Conservation (phyloP, 257 asterid genomes). For the Jasminum sambac region DNA sequence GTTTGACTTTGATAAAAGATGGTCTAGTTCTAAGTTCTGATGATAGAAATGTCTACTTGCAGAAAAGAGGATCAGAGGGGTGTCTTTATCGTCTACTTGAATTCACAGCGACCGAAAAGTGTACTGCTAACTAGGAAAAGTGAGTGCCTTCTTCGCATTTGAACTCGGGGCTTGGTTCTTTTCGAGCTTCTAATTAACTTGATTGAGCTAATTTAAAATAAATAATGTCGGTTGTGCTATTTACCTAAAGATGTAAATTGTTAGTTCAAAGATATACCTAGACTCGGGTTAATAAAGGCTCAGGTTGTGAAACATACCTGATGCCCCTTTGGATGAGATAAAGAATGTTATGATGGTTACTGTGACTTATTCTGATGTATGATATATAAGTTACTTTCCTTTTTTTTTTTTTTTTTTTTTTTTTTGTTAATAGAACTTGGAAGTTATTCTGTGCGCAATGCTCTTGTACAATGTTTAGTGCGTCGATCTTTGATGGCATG, state of each 20-base stretch:
- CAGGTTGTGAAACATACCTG: constrained; percentile 39
- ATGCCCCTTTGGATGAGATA: constrained; percentile 41
- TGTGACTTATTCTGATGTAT: constrained; percentile 28
- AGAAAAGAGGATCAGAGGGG: constrained; percentile 74
- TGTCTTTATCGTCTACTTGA: constrained; percentile 44
- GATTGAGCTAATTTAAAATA: constrained; percentile 37
- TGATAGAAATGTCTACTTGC: constrained; percentile 20
- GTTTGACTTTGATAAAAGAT: no score
- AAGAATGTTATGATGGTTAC: constrained; percentile 26
- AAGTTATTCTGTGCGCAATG: no score
- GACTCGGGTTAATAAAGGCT: constrained; percentile 46
- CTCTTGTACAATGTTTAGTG: no score
- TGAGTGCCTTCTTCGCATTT: constrained; percentile 27
- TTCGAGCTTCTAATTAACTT: constrained; percentile 30
- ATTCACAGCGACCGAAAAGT: constrained; percentile 38
- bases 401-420: no score
- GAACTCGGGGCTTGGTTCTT: constrained; percentile 31
- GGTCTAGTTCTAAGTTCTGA: neutral
- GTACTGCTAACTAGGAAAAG: constrained; percentile 75
- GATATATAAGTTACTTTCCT: constrained; percentile 23
- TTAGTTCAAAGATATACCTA: constrained; percentile 46
- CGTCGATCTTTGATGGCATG: neutral
- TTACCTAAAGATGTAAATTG: constrained; percentile 51
- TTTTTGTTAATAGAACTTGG: no score
- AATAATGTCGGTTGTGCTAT: constrained; percentile 42